A percentile compares a stretch with the other conserved stretches of the same genome.
Conservation (phyloP, 345 rosid genomes). For the Eucalyptus sp. region DNA sequence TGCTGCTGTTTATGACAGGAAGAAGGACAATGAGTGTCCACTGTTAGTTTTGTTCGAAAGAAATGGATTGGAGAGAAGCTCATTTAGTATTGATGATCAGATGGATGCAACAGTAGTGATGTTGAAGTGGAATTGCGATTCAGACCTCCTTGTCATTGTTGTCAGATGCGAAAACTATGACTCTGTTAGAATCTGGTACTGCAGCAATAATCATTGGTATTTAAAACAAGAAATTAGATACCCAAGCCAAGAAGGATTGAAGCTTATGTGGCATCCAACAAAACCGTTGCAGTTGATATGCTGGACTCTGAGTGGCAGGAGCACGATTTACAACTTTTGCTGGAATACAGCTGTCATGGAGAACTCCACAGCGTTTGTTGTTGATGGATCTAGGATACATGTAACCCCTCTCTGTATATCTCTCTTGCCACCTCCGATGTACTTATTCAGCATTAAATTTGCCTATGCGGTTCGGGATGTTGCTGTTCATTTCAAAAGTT, state of each 20-base stretch:
- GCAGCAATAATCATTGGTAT: conserved; percentile 91
- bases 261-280: conserved; percentile 93
- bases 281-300: conserved; percentile 71
- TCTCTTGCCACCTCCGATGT: conserved; percentile 88
- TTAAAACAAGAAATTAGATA: conserved; percentile 74
- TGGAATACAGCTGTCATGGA: conserved; percentile 75
- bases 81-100: conserved; percentile 42
- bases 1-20: conserved; percentile 60
- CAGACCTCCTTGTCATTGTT: conserved; percentile 77
- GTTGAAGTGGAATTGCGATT: conserved; percentile 85
- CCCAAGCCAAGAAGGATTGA: conserved; percentile 45
- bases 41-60: conserved; percentile 71
- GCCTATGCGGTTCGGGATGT: conserved; percentile 51
- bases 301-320: conserved; percentile 75
- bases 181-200: conserved; percentile 65
- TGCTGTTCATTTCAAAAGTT: conserved; percentile 42
- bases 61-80: conserved; percentile 82
- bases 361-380: conserved; percentile 69
- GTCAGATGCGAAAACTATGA: conserved; percentile 55
- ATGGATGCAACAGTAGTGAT: conserved; percentile 32
- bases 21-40: conserved; percentile 42
- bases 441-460: conserved; percentile 63
- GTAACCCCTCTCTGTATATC: conserved; percentile 77
- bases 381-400: conserved; percentile 66
- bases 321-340: conserved; percentile 51